Evolutionary conservation across 345 rosid species (phyloP).

Genomic region (Eucalyptus tenuipes): DNA sequence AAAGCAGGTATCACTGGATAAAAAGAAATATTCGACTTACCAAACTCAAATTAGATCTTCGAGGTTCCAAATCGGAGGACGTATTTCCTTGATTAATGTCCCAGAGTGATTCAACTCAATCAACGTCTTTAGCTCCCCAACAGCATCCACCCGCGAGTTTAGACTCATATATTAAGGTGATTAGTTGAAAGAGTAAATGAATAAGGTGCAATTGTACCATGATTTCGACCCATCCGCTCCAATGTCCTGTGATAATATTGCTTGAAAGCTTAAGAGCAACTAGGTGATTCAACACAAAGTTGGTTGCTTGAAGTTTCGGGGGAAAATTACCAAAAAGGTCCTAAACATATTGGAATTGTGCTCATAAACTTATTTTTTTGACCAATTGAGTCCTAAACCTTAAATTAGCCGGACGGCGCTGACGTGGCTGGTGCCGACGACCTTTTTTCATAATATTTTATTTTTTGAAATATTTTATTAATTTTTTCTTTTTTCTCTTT

Average conservation of each 20-base stretch:
- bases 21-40: not conserved
- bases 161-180: not conserved
- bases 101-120: accelerated
- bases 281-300: not conserved
- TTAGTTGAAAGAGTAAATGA: not conserved
- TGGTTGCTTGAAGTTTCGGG: not conserved
- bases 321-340: too few relatives aligned
- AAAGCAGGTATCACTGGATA: not conserved
- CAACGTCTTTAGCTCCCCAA: too few relatives aligned
- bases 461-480: too few relatives aligned
- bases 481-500: too few relatives aligned
- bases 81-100: not conserved
- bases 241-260: not conserved
- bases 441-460: too few relatives aligned
- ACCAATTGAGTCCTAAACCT: too few relatives aligned
- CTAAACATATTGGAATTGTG: too few relatives aligned
- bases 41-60: not conserved
- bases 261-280: not conserved
- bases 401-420: too few relatives aligned
- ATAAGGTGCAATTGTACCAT: not conserved
- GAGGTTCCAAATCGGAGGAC: not conserved
- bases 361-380: too few relatives aligned
- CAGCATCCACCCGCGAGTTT: accelerated
- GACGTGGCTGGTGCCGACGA: too few relatives aligned
- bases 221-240: not conserved